Evolutionary conservation across 768 basidiomycete species (phyloP), one percentile per base, ranked within the genome.

Genomic region (Hypholoma fasciculare): DNA sequence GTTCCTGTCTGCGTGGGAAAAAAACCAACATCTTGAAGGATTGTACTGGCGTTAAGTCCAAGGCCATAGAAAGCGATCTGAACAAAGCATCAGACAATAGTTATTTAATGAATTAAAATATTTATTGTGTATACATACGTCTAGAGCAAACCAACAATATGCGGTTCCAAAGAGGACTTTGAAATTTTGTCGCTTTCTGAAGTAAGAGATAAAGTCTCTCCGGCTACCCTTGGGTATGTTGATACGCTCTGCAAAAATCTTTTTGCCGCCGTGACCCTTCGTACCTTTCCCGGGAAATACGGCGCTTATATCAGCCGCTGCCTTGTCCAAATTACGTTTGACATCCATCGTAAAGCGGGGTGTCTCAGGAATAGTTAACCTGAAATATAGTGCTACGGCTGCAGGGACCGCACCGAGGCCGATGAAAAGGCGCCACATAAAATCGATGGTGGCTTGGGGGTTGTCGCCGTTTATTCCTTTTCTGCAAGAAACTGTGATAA

Each of bases 291-390:
- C 76, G 17, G 77, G 73, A 43, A 94, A 61, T 56, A 92, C 89
- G 47, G 80, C 79, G 57, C 88, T 80, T 61, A 94, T 90, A 65
- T 95, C 94, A 27, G 80, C 73, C 0, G 84, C 56, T 7, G 92
- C 94, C 67, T 88, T 89, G 42, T 82, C 76, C 43, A 96, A 76
- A 70, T 96, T 93, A 49, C 88, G 80, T 72, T 94, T 92, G 59
- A 96, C 83, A 78, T 96, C 94, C 89, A 95, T 94, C 59, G 94
- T 96, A 71, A 82, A 84, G 62, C 94, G 91, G 27, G 94, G 94
- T 0, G 93, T 95, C 71, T 95, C 93, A 2, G 93, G 92, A 66
- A 96, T 94, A 23, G 93, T 94, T 36, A 95, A 82, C 70, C 93
- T 91, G 89, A 92, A 95, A 78, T 94, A 94, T 49, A 95, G 84